Base-by-base conservation (phyloP, 2,329 filamentous ascomycete species). In the Botrytis cinerea region DNA sequence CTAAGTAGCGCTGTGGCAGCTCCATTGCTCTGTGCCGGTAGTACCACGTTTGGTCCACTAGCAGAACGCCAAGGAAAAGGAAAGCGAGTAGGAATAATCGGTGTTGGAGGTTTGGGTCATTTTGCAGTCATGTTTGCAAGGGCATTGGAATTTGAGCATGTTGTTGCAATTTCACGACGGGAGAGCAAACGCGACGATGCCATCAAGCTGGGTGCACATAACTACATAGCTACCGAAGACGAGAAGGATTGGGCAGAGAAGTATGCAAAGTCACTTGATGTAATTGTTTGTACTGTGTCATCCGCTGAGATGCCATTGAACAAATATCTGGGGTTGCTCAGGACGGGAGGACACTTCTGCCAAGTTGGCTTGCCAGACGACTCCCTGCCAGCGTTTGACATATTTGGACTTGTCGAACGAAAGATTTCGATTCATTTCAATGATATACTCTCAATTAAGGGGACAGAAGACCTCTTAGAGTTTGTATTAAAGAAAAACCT, bases 1-100 rank as follows among this genome's bases (percentile, higher is more conserved):
- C 81, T 90, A 16, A 81, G 84, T 14, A 84, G 84, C 0, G 84
- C 86, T 45, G 80, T 84, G 1, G 86, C 85, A 0, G 88, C 92
- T 1, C 92, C 93, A 1, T 89, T 95, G 84, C 85, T 95, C 38
- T 95, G 93, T 79, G 93, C 90, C 1, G 93, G 93, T 1, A 86
- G 95, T 71, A 96, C 93, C 0, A 87, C 91, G 0, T 96, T 88
- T 80, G 87, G 87, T 8, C 93, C 93, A 0, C 82, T 96, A 28
- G 86, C 87, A 69, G 86, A 91, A 45, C 89, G 92, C 51, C 86
- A 88, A 46, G 92, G 92, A 0, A 90, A 91, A 0, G 92, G 92
- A 10, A 93, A 92, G 81, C 85, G 83, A 9, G 91, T 95, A 0
- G 92, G 90, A 0, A 87, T 95, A 72, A 84, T 93, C 28, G 89